Evolutionary conservation across 371 early-diverging fungal genomes (phyloP).

Genomic region (Saksenaea vasiformis): DNA sequence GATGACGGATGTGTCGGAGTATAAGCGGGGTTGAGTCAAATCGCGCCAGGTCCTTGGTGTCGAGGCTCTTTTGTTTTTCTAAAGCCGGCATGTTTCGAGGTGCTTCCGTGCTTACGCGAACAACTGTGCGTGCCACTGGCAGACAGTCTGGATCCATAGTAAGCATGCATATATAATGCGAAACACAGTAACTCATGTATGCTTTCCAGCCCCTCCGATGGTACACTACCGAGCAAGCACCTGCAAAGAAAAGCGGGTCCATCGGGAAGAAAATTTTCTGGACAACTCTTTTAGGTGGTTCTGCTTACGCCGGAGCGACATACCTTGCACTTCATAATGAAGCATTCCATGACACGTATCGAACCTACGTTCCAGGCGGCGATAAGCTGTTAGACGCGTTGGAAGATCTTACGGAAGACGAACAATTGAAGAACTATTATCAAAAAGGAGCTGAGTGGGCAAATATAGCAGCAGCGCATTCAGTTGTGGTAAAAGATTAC

Average conservation of each 20-base stretch:
- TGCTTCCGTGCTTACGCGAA: conserved; percentile 11
- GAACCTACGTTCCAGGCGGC: conserved; percentile 49
- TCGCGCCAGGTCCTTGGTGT: neutral
- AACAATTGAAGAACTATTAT: conserved; percentile 26
- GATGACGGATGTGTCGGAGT: neutral
- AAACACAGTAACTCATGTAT: neutral
- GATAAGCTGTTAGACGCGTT: conserved; percentile 39
- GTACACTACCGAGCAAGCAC: conserved; percentile 14
- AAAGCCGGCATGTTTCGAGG: conserved; percentile 8
- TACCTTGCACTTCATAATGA: conserved; percentile 45
- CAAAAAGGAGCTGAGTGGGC: conserved; percentile 23
- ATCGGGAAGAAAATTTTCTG: conserved; percentile 37
- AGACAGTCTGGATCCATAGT: conserved; percentile 1
- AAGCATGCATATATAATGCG: neutral
- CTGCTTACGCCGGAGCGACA: conserved; percentile 43
- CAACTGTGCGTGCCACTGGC: neutral
- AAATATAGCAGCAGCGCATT: conserved; percentile 18
- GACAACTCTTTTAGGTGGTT: conserved; percentile 28
- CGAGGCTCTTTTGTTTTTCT: neutral
- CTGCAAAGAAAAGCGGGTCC: conserved; percentile 17
- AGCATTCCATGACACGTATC: conserved; percentile 47
- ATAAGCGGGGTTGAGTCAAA: neutral
- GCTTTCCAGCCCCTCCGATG: conserved; percentile 9
- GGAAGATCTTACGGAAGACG: conserved; percentile 37
- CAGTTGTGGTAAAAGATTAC: conserved; percentile 16